Conservation (phyloP, 1,284 basidiomycete genomes). For the Salmacisia buchloeana region DNA sequence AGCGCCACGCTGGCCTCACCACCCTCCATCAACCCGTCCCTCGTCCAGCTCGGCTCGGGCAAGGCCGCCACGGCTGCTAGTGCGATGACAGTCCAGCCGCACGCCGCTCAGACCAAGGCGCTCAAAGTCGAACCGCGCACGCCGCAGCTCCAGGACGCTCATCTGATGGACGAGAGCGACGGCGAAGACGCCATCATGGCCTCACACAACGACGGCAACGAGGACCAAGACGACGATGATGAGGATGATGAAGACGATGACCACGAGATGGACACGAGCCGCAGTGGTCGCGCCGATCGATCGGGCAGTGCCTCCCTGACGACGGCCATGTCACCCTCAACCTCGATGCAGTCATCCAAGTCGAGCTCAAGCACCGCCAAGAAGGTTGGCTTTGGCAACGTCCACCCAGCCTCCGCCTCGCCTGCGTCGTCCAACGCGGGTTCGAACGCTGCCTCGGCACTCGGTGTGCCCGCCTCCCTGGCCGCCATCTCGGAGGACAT, state of each 20-base stretch:
- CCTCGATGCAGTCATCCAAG: not conserved
- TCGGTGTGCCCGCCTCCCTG: conserved; percentile 6
- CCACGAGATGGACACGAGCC: not conserved
- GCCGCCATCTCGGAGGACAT: conserved; percentile 32
- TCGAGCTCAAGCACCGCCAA: not conserved
- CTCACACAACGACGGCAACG: no score
- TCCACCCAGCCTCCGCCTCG: not conserved
- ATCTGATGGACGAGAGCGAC: conserved; percentile 12
- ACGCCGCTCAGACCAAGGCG: not conserved
- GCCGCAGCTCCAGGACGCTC: not conserved
- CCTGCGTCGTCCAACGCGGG: no score
- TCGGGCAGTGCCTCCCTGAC: conserved; percentile 52
- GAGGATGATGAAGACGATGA: conserved; percentile 6
- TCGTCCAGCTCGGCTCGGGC: not conserved
- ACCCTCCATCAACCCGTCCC: not conserved
- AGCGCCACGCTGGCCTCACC: not conserved
- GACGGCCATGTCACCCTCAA: not conserved
- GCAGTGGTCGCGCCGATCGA: no score
- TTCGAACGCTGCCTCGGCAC: not conserved
- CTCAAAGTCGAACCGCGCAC: conserved; percentile 2
- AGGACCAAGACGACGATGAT: conserved; percentile 26
- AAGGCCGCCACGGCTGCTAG: not conserved
- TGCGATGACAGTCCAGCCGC: not conserved
- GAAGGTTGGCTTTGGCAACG: not conserved
- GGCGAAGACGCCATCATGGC: conserved; percentile 24